phyloP scores from a whole-genome alignment of 2,329 filamentous ascomycete species.

The Penicillium sp. region DNA sequence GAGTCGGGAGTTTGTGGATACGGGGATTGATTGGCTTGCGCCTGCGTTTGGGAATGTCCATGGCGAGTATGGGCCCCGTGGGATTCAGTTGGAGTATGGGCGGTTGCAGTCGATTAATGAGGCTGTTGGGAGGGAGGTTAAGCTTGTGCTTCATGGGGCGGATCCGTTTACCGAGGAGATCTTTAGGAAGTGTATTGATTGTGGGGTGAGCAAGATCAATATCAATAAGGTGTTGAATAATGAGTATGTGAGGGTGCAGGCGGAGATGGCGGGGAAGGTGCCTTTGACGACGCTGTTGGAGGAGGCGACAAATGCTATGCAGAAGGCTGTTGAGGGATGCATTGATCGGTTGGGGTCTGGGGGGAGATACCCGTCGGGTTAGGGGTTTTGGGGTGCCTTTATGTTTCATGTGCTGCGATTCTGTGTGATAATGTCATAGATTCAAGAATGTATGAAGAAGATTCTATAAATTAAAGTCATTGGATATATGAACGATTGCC shows the following conservation, averaged over 20 bases:
- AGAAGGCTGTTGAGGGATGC: constrained; percentile 48
- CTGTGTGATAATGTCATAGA: neutral
- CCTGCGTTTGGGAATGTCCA: constrained; percentile 71
- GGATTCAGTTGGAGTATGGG: constrained; percentile 55
- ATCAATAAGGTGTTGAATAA: constrained; percentile 53
- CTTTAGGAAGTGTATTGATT: constrained; percentile 47
- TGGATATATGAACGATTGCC: constrained; percentile 14
- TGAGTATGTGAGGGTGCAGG: constrained; percentile 42
- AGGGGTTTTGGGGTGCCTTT: neutral
- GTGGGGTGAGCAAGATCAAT: constrained; percentile 51
- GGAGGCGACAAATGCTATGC: constrained; percentile 47
- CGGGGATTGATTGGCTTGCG: constrained; percentile 65
- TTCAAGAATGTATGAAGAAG: neutral
- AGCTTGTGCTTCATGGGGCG: constrained; percentile 51
- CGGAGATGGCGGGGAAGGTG: constrained; percentile 43
- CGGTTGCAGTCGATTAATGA: constrained; percentile 44
- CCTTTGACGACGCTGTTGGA: constrained; percentile 49
- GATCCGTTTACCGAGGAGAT: constrained; percentile 50
- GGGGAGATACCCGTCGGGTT: constrained; percentile 27
- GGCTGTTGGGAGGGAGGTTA: constrained; percentile 42
- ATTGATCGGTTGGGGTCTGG: constrained; percentile 45
- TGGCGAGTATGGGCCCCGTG: constrained; percentile 60
- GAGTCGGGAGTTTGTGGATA: constrained; percentile 60
- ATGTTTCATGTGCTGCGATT: neutral
- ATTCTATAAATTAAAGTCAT: constrained; percentile 3